Percentiles rank a stretch among this genome's conserved stretches.
Conservation (phyloP, 1,139 yeast species). For the Blastobotrys petasosporus region DNA sequence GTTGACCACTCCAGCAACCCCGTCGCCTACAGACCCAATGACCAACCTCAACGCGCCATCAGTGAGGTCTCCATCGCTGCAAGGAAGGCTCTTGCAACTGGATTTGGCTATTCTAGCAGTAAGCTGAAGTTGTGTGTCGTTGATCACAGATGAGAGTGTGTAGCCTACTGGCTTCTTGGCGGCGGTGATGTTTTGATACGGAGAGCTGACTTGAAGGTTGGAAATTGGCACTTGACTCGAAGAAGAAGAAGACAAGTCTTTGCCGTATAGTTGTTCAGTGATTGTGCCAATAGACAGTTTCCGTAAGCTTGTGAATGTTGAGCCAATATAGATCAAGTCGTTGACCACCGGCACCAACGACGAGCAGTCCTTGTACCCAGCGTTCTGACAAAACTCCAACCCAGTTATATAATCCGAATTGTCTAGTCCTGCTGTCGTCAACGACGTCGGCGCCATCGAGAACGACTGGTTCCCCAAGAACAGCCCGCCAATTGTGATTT, state of each 20-base stretch:
- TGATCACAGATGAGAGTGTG: neutral
- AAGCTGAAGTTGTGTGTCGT: neutral
- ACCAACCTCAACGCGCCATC: neutral
- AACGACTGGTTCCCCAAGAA: too few species aligned
- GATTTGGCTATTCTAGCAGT: neutral
- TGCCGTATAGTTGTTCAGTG: too few species aligned
- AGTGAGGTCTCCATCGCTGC: neutral
- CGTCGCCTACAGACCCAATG: too few species aligned
- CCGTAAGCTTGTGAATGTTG: too few species aligned
- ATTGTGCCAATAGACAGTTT: too few species aligned
- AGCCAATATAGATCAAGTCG: constrained; percentile 2
- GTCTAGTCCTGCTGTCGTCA: constrained; percentile 3
- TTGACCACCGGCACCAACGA: neutral
- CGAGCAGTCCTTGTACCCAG: constrained; percentile 6
- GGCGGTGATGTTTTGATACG: too few species aligned
- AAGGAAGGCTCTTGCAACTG: neutral
- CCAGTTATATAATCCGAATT: constrained; percentile 4
- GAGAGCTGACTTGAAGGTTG: too few species aligned
- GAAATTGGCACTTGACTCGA: too few species aligned
- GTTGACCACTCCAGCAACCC: too few species aligned
- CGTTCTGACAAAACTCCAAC: neutral
- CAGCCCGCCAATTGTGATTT: too few species aligned
- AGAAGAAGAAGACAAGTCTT: too few species aligned
- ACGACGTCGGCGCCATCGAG: too few species aligned
- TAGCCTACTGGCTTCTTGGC: neutral